These are phyloP conservation scores for Lactarius trivialis DNA, from an alignment of 768 basidiomycete genomes.

Conservation along the genomic window DNA sequence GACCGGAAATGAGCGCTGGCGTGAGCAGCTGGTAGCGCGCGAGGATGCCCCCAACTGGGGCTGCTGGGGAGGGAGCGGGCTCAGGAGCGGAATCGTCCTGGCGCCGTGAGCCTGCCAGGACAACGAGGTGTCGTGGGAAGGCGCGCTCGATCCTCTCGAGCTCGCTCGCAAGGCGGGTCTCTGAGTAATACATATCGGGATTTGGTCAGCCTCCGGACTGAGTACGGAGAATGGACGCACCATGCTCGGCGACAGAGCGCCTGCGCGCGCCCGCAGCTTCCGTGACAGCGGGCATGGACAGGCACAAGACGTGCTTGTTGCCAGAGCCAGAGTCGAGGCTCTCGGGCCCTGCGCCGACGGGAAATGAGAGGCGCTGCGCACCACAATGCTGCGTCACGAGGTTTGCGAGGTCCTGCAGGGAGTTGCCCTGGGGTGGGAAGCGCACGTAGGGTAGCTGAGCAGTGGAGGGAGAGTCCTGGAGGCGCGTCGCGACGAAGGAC, in stretches of 20 bases:
- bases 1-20: conserved; percentile 59
- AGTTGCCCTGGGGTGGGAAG: conserved; percentile 26
- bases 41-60: conserved; percentile 53
- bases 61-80: conserved; percentile 32
- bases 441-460: conserved; percentile 59
- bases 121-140: conserved; percentile 57
- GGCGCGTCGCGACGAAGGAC: conserved; percentile 41
- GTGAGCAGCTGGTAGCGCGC: conserved; percentile 73
- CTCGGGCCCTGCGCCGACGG: conserved; percentile 30
- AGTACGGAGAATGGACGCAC: conserved; percentile 33
- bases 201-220: neutral
- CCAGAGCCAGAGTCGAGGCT: conserved; percentile 30
- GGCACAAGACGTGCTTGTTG: conserved; percentile 55
- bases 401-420: conserved; percentile 35
- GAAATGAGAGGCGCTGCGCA: conserved; percentile 40
- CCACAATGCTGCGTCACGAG: conserved; percentile 47
- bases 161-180: conserved; percentile 40
- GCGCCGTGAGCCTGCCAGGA: conserved; percentile 55
- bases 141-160: conserved; percentile 42
- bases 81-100: conserved; percentile 31
- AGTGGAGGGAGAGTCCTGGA: conserved; percentile 47
- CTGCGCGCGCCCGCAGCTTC: conserved; percentile 41
- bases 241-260: conserved; percentile 43
- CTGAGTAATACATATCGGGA: conserved; percentile 28
- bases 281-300: conserved; percentile 47